phyloP scores from a whole-genome alignment of 2,329 filamentous ascomycete genomes.

The Curvularia sp. region DNA sequence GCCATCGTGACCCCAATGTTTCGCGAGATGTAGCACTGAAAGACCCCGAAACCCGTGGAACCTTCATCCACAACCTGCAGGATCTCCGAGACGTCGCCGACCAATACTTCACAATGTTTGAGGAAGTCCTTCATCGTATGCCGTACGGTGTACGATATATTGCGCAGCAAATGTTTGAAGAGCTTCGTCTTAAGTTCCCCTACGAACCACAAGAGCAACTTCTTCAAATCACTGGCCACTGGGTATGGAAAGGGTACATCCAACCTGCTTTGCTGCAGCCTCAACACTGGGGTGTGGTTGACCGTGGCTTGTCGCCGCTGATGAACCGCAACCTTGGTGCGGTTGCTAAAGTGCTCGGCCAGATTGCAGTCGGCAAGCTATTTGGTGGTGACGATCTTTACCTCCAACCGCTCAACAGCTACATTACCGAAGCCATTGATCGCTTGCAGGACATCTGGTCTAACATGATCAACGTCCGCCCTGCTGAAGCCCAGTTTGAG shows the following conservation, averaged over 20 bases:
- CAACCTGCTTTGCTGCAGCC: conserved; percentile 88
- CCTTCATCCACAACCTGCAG: conserved; percentile 93
- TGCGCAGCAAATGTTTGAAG: conserved; percentile 83
- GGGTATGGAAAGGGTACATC: conserved; percentile 94
- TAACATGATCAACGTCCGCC: conserved; percentile 80
- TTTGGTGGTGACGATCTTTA: conserved; percentile 97
- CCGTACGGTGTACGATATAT: conserved; percentile 92
- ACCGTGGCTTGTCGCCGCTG: conserved; percentile 84
- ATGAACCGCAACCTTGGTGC: conserved; percentile 93
- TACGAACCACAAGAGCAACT: conserved; percentile 78
- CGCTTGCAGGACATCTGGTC: conserved; percentile 77
- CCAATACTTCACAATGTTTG: conserved; percentile 81
- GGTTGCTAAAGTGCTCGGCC: conserved; percentile 88
- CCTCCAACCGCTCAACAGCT: conserved; percentile 91
- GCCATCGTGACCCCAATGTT: conserved; percentile 81
- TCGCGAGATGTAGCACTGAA: conserved; percentile 93
- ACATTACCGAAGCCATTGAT: conserved; percentile 83
- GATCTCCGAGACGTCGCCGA: conserved; percentile 94
- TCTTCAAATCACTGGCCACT: conserved; percentile 84
- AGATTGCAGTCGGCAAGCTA: conserved; percentile 84
- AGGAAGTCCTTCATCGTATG: conserved; percentile 85
- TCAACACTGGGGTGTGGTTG: conserved; percentile 91
- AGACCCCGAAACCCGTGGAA: conserved; percentile 87
- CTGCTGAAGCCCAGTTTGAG: conserved; percentile 91
- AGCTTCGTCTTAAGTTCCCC: conserved; percentile 77